A percentile compares a stretch with the other conserved stretches of the same genome.
These are phyloP conservation scores for Conticribra guillardii DNA, from an alignment of 108 stramenopile species.

Conservation along the genomic window DNA sequence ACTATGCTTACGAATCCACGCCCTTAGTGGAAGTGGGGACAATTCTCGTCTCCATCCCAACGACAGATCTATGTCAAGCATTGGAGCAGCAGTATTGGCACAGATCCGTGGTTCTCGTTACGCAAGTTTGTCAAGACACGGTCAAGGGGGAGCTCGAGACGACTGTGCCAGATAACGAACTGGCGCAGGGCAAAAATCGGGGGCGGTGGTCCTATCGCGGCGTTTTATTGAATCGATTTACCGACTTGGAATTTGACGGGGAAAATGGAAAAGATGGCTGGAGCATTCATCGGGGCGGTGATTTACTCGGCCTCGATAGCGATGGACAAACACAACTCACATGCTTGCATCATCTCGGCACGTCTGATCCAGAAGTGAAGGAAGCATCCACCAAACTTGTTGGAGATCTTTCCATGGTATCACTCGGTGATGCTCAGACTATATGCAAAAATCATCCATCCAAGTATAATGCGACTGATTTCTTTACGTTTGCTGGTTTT, in stretches of 20 bases:
- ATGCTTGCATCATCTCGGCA: slow-evolving; percentile 13
- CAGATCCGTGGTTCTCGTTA: slow-evolving; percentile 29
- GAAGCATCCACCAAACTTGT: slow-evolving; percentile 12
- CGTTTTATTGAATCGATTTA: slow-evolving; percentile 23
- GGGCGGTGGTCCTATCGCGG: slow-evolving; percentile 43
- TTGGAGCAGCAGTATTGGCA: slow-evolving; percentile 50
- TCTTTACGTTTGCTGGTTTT: slow-evolving; percentile 35
- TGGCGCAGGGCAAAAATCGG: slow-evolving; percentile 24
- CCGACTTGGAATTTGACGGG: slow-evolving; percentile 5
- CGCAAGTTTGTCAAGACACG: slow-evolving; percentile 19
- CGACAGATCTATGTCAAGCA: slow-evolving; percentile 37
- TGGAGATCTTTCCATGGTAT: slow-evolving; percentile 7
- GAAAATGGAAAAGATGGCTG: slow-evolving; percentile 13
- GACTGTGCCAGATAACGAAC: slow-evolving; percentile 34
- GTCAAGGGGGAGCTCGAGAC: slow-evolving; percentile 14
- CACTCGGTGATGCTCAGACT: slow-evolving; percentile 11
- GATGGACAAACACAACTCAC: slow-evolving; percentile 15
- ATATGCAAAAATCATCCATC: slow-evolving; percentile 22
- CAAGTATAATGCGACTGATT: slow-evolving; percentile 17
- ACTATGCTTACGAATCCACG: slow-evolving; percentile 31
- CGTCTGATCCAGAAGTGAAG: slow-evolving; percentile 3
- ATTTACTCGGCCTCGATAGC: slow-evolving; percentile 29
- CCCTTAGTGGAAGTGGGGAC: slow-evolving; percentile 35
- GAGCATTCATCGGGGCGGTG: slow-evolving; percentile 35
- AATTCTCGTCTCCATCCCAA: slow-evolving; percentile 36